These are phyloP conservation scores for Wickerhamiella siamensis DNA, from an alignment of 805 yeast genomes.

Conservation along the genomic window DNA sequence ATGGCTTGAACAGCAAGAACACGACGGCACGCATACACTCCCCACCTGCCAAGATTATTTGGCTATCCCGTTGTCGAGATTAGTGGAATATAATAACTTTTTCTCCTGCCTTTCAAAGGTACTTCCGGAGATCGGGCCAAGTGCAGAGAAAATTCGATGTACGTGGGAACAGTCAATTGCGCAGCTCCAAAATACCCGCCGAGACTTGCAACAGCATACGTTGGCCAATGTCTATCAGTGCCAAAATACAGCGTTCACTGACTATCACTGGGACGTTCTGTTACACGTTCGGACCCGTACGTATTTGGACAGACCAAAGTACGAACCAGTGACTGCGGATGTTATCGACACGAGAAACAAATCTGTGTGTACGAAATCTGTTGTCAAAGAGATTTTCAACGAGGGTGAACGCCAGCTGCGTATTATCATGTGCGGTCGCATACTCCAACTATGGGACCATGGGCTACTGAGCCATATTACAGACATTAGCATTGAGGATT, in stretches of 20 bases:
- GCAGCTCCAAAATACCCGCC: slow-evolving; percentile 1
- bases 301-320: slow-evolving; percentile 4
- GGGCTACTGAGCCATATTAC: slow-evolving; percentile 3
- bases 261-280: slow-evolving; percentile 8
- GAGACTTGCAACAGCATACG: slow-evolving; percentile 1
- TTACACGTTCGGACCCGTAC: slow-evolving; percentile 5
- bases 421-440: background rate
- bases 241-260: background rate
- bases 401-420: slow-evolving; percentile 2
- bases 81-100: slow-evolving; percentile 10
- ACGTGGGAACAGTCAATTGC: background rate
- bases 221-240: slow-evolving; percentile 1
- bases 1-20: slow-evolving; percentile 3
- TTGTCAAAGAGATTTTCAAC: slow-evolving; percentile 5
- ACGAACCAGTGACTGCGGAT: slow-evolving; percentile 3
- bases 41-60: slow-evolving; percentile 13
- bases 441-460: slow-evolving; percentile 10
- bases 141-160: background rate
- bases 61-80: slow-evolving; percentile 13
- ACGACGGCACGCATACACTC: slow-evolving; percentile 9
- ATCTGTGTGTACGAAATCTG: slow-evolving; percentile 1
- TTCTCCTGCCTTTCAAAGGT: slow-evolving; percentile 3
- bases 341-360: background rate
- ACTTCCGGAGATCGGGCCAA: background rate
- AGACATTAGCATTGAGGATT: background rate